Percentiles rank a stretch among this genome's conserved stretches.
Conservation (phyloP, 2,329 filamentous ascomycete species). For the Penicillium sp. region DNA sequence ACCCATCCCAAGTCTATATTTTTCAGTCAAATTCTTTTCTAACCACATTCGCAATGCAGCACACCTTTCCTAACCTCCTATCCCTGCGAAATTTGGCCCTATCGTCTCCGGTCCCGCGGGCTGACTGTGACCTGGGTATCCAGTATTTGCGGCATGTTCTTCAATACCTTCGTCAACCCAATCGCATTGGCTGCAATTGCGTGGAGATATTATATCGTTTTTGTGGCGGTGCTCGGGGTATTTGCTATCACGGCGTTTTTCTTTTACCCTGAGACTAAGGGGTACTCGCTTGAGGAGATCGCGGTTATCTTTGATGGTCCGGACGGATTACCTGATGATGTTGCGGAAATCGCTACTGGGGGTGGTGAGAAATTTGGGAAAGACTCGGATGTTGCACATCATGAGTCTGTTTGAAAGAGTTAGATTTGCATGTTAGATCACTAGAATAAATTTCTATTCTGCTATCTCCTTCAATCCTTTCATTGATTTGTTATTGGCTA, state of each 20-base stretch:
- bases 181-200: slow-evolving; percentile 26
- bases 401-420: neutral
- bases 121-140: slow-evolving; percentile 23
- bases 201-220: slow-evolving; percentile 31
- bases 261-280: slow-evolving; percentile 5
- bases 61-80: slow-evolving; percentile 27
- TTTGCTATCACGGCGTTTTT: slow-evolving; percentile 6
- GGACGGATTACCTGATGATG: neutral
- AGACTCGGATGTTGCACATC: neutral
- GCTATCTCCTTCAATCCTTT: too few species aligned
- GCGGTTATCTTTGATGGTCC: slow-evolving; percentile 4
- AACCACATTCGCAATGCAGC: slow-evolving; percentile 4
- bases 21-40: neutral
- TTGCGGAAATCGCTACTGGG: neutral
- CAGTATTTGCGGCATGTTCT: slow-evolving; percentile 15
- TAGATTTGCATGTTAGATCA: too few species aligned
- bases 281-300: slow-evolving; percentile 1
- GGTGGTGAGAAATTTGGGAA: neutral
- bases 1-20: neutral
- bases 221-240: slow-evolving; percentile 7
- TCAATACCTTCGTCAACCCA: slow-evolving; percentile 29
- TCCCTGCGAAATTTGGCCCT: slow-evolving; percentile 31
- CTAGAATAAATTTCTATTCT: too few species aligned
- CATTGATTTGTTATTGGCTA: too few species aligned
- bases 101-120: slow-evolving; percentile 28